Conservation (phyloP, 2,329 filamentous ascomycete genomes). For the Hypoxylon sp. region DNA sequence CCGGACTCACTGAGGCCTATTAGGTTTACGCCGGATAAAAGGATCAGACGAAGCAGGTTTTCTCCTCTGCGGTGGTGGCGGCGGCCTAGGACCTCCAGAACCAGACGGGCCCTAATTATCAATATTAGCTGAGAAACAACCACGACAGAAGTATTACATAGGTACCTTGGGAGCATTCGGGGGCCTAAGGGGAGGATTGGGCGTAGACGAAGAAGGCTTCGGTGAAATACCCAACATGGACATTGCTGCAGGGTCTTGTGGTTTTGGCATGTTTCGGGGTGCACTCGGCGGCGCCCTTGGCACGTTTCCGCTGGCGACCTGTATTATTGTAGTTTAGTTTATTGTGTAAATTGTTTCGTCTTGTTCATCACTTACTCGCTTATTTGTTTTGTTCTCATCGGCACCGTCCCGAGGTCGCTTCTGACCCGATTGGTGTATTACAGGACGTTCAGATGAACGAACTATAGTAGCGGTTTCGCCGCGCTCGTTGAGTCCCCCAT, state of each 20-base stretch:
- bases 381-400: constrained; percentile 46
- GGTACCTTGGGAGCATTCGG: constrained; percentile 45
- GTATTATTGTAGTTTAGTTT: constrained; percentile 25
- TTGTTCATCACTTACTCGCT: constrained; percentile 46
- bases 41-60: constrained; percentile 42
- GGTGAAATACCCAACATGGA: constrained; percentile 47
- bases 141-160: constrained; percentile 18
- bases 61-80: constrained; percentile 36
- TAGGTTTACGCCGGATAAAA: constrained; percentile 50
- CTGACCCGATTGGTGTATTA: constrained; percentile 50
- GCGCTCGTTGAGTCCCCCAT: constrained; percentile 51
- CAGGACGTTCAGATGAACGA: constrained; percentile 47
- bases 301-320: constrained; percentile 44
- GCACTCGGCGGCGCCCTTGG: constrained; percentile 45
- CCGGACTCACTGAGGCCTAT: constrained; percentile 40
- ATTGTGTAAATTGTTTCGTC: not conserved
- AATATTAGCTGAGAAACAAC: constrained; percentile 33
- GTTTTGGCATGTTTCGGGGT: constrained; percentile 48
- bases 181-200: constrained; percentile 29
- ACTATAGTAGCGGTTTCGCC: constrained; percentile 47
- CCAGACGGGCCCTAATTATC: constrained; percentile 43
- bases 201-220: constrained; percentile 27
- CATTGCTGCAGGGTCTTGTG: constrained; percentile 51
- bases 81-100: constrained; percentile 37
- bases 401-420: constrained; percentile 49